Base-by-base conservation (phyloP, 805 yeast species). In the Dipodascus geniculatus region DNA sequence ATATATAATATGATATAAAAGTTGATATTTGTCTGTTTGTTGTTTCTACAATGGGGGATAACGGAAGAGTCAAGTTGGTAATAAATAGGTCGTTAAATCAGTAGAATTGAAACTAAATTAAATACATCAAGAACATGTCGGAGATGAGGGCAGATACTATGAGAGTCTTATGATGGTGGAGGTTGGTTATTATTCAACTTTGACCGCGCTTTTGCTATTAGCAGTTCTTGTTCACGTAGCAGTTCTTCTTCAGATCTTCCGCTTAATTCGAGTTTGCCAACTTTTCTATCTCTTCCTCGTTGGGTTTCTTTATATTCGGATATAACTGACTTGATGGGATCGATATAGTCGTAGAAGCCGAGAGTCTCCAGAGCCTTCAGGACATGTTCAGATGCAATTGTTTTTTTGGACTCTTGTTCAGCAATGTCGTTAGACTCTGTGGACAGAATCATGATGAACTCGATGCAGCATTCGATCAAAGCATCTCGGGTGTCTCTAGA, bases 311-410 rank as follows among this genome's bases (percentile, higher is more conserved):
- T 90, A 70, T 90, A 96, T 60, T 90, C 96, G 48, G 75, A 79
- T 58, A 91, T 74, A 22, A 87, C 87, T 58, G 83, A 82, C 62
- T 86, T 83, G 48, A 93, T 79, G 23, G 87, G 83, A 35, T 85
- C 90, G 51, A 93, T 75, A 67, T 91, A 93, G 55, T 87, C 89
- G 24, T 76, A 77, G 68, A 88, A 93, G 23, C 96, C 99, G 53
- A 93, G 74, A 62, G 86, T 96, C 57, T 80, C 82, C 48, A 93
- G 71, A 0, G 98, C 97, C 63, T 83, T 85, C 58, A 91, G 77
- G 42, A 93, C 97, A 66, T 93, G 99, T 66, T 93, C 99, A 1
- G 96, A 85, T 0, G 96, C 95, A 48, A 93, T 93, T 1, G 99
- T 93, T 69, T 93, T 93, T 68, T 93, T 93, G 53, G 95, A 82